Percentiles rank a stretch among this genome's conserved stretches.
These are phyloP conservation scores for Plantago coronopus DNA, from an alignment of 305 asterid species.

Conservation along the genomic window DNA sequence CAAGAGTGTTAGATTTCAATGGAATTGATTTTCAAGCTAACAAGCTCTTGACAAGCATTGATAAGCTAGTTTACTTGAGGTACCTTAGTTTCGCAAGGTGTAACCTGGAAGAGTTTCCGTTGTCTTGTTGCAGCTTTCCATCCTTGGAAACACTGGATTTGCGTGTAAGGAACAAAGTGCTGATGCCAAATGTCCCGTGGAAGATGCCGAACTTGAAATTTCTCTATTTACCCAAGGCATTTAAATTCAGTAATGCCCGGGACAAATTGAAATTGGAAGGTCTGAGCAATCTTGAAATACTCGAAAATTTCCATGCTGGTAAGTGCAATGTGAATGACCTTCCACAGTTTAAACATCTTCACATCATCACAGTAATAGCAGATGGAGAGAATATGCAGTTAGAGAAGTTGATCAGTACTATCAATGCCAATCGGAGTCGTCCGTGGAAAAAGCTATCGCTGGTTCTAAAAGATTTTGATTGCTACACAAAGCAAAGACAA, in stretches of 20 bases:
- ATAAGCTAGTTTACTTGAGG: constrained; percentile 18
- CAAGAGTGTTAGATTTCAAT: constrained; percentile 24
- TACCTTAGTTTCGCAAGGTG: constrained; percentile 29
- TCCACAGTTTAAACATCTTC: background rate
- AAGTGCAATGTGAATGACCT: background rate
- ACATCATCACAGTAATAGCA: background rate
- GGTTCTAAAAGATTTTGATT: background rate
- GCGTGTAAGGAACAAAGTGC: constrained; percentile 9
- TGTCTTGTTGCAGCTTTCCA: constrained; percentile 13
- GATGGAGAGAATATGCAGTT: background rate
- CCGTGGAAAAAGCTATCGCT: background rate
- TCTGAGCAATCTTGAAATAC: background rate
- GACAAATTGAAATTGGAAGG: background rate
- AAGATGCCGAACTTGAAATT: constrained; percentile 7
- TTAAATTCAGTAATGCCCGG: background rate
- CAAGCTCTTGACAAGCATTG: constrained; percentile 1
- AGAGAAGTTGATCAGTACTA: background rate
- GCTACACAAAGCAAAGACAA: background rate
- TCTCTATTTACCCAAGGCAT: background rate
- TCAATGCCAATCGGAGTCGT: background rate
- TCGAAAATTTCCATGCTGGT: constrained; percentile 2
- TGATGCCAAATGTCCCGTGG: constrained; percentile 21
- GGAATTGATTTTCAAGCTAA: constrained; percentile 15
- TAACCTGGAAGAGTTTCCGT: constrained; percentile 17
- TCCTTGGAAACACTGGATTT: constrained; percentile 27